Base-by-base conservation (phyloP, 1,139 yeast genomes). In the Yamadazyma taylorii region DNA sequence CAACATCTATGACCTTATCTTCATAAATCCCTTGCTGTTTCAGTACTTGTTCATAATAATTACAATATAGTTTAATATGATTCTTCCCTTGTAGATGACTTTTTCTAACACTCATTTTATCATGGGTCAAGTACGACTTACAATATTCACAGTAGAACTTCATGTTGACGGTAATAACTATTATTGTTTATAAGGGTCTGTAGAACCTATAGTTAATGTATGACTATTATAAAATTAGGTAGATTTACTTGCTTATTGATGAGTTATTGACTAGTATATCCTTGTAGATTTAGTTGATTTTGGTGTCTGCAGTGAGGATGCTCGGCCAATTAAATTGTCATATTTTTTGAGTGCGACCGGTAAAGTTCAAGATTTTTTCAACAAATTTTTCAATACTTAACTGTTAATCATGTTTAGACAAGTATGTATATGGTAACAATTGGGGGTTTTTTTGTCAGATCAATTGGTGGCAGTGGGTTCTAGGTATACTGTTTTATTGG, bases 111-210 rank as follows among this genome's bases (percentile, higher is more conserved):
- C 95, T 85, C 56, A 81, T 70, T 22, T 95, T 85, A 61, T 88
- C 96, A 56, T 89, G 97, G 2, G 96, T 89, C 42, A 89, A 69
- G 52, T 85, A 84, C 17, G 90, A 79, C 61, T 81, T 82, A 58
- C 97, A 89, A 56, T 88, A 89, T 52, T 85, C 95, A 62, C 97
- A 89, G 61, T 83, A 85, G 59, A 82, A 85, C 50, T 73, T 75
- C 52, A 48, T 48, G 5, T n/a, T 9, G 14, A n/a, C n/a, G n/a
- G n/a, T n/a, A n/a, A n/a, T n/a, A n/a, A n/a, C n/a, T n/a, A n/a
- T n/a, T n/a, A n/a, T n/a, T n/a, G n/a, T n/a, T n/a, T n/a, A n/a
- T n/a, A n/a, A n/a, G n/a, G n/a, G n/a, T n/a, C n/a, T n/a, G n/a
- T n/a, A n/a, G n/a, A n/a, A n/a, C n/a, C n/a, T n/a, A n/a, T n/a